Evolutionary conservation across 495 filamentous ascomycete species (phyloP).

Genomic region (Aeminium ludgeri): DNA sequence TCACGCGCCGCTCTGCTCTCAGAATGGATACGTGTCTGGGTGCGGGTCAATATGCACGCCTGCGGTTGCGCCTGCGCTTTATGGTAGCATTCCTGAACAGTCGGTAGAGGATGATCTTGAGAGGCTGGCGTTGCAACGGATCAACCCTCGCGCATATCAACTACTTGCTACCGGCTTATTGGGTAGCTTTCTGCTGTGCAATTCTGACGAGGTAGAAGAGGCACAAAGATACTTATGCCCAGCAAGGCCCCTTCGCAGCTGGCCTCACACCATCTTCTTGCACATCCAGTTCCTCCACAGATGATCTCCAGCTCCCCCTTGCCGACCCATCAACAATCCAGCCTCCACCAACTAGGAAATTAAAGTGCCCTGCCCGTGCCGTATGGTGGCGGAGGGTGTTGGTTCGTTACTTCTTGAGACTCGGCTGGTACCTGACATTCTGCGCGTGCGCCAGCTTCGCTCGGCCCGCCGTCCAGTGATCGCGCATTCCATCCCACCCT

Average conservation of each 20-base stretch:
- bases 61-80: too few relatives aligned
- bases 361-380: constrained; percentile 12
- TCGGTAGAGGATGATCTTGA: constrained; percentile 14
- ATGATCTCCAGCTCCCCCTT: background rate
- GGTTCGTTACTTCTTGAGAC: background rate
- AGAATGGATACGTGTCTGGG: background rate
- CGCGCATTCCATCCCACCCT: constrained; percentile 6
- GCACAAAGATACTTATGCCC: constrained; percentile 7
- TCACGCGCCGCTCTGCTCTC: background rate
- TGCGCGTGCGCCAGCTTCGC: constrained; percentile 3
- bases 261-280: constrained; percentile 1
- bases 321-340: constrained; percentile 7
- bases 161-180: constrained; percentile 1
- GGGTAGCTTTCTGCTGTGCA: constrained; percentile 7
- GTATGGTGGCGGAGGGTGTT: background rate
- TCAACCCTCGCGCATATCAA: constrained; percentile 7
- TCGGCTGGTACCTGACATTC: constrained; percentile 17
- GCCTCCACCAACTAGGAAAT: constrained; percentile 8
- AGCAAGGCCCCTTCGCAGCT: constrained; percentile 6
- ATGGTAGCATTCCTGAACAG: constrained; percentile 16
- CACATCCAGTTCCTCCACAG: background rate
- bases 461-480: constrained; percentile 10
- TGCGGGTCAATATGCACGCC: too few relatives aligned
- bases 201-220: background rate
- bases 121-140: constrained; percentile 16